Conservation (phyloP, 805 yeast species). For the Metschnikowia cerradonensis region DNA sequence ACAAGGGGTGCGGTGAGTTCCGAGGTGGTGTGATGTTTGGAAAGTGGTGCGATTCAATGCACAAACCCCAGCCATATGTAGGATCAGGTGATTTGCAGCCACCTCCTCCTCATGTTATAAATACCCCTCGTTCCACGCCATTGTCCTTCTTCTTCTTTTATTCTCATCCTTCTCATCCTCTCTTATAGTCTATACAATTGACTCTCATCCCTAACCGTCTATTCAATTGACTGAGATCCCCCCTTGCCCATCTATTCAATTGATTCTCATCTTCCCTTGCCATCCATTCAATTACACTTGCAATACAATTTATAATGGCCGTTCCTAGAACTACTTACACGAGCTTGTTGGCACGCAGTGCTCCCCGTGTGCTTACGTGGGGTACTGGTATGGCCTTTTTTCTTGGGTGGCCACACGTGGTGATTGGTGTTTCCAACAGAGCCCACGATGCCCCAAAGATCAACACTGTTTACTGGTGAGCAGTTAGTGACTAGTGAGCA, state of each 20-base stretch:
- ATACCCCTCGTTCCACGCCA: neutral
- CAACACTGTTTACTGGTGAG: constrained; percentile 17
- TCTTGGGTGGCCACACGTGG: constrained; percentile 37
- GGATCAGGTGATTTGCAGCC: constrained; percentile 5
- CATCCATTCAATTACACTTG: too few species aligned
- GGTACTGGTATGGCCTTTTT: constrained; percentile 26
- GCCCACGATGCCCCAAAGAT: constrained; percentile 26
- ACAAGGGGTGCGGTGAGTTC: neutral
- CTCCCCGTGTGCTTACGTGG: constrained; percentile 30
- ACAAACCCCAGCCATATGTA: neutral
- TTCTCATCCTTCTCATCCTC: too few species aligned
- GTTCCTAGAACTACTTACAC: constrained; percentile 22
- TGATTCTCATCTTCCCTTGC: too few species aligned
- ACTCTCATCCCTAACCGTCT: too few species aligned
- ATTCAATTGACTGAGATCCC: too few species aligned
- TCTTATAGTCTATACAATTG: too few species aligned
- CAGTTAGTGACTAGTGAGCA: too few species aligned
- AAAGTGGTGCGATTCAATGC: constrained; percentile 1
- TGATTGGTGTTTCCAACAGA: constrained; percentile 22
- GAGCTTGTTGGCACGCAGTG: constrained; percentile 24
- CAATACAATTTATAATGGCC: constrained; percentile 13
- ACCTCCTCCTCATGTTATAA: neutral
- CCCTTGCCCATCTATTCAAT: too few species aligned
- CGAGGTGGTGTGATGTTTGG: constrained; percentile 1
- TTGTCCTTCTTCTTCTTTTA: too few species aligned